phyloP scores from a whole-genome alignment of 257 asterid genomes.

The Ocimum tenuiflorum region DNA sequence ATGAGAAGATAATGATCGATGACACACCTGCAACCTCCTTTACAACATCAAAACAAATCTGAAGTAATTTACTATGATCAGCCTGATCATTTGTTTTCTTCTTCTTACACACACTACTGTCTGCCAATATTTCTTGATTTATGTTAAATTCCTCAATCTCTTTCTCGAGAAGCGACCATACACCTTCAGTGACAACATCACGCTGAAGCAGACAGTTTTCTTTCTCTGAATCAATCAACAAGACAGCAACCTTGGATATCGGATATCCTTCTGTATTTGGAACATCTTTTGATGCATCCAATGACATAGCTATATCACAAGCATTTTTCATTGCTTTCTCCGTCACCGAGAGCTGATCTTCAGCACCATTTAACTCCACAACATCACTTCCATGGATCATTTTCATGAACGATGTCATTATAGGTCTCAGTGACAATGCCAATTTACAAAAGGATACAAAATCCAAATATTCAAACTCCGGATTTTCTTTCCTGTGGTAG shows the following conservation, averaged over 20 bases:
- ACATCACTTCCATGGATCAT: conserved; percentile 2
- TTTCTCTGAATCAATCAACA: conserved; percentile 42
- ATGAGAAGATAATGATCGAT: neutral
- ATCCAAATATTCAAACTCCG: conserved; percentile 31
- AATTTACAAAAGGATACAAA: conserved; percentile 41
- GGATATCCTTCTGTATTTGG: conserved; percentile 38
- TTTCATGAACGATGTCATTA: conserved; percentile 40
- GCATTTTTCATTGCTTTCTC: conserved; percentile 57
- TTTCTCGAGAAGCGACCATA: conserved; percentile 59
- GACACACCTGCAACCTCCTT: conserved; percentile 39
- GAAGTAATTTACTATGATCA: conserved; percentile 29
- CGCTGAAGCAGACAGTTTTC: conserved; percentile 45
- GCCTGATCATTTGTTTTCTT: conserved; percentile 27
- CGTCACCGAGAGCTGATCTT: conserved; percentile 39
- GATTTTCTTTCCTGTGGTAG: conserved; percentile 53
- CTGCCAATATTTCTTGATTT: conserved; percentile 8
- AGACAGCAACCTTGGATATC: conserved; percentile 47
- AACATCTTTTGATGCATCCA: conserved; percentile 37
- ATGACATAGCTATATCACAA: conserved; percentile 40
- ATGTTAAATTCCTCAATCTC: conserved; percentile 15
- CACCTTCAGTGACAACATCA: conserved; percentile 43
- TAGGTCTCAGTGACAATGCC: conserved; percentile 36
- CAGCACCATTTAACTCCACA: conserved; percentile 17
- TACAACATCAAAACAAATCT: conserved; percentile 42
- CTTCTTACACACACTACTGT: conserved; percentile 18